Evolutionary conservation across 192 early-diverging fungal genomes (phyloP), one percentile per base, ranked within the genome.

Genomic region (Geosiphon pyriformis): DNA sequence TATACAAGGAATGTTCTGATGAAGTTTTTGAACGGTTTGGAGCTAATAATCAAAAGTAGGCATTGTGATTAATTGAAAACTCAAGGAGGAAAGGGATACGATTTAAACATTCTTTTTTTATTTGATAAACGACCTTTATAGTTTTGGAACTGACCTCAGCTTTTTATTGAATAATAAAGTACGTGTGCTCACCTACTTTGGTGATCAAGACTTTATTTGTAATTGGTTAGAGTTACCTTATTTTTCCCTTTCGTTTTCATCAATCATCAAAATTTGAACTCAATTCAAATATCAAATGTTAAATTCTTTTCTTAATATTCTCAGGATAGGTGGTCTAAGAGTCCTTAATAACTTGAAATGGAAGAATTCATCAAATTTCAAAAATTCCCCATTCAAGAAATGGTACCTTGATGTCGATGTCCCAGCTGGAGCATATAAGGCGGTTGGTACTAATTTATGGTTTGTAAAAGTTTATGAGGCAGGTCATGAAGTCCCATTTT

Each of bases 171-270:
- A 79, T 15, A 65, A 71, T 17, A 75, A 77, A 8, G 58, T 90
- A 23, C 78, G 77, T 1, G 77, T 90, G 35, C 63, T 93, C 11
- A 71, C 91, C 59, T 93, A 92, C 69, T 85, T 81, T 61, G 92
- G 90, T 50, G 92, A 93, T 70, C 85, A 85, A 3, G 92, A 93
- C 68, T 91, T 80, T 65, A 89, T 88, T 34, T 91, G 91, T 77
- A 90, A 89, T 66, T 90, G 82, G 79, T 81, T 76, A 80, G 54
- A 52, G 58, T 27, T 65, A 48, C 7, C 69, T 33, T 33, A 68
- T 64, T 33, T 30, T 58, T n/a, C 55, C 61, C 11, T n/a, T 57
- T 31, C 70, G 70, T 30, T 22, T 61, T 61, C 47, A 35, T 18
- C 8, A 52, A n/a, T 51, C n/a, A n/a, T n/a, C n/a, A n/a, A n/a